Evolutionary conservation across 495 filamentous ascomycete genomes (phyloP), one percentile per base, ranked within the genome.

Genomic region (Penicillium steckii): DNA sequence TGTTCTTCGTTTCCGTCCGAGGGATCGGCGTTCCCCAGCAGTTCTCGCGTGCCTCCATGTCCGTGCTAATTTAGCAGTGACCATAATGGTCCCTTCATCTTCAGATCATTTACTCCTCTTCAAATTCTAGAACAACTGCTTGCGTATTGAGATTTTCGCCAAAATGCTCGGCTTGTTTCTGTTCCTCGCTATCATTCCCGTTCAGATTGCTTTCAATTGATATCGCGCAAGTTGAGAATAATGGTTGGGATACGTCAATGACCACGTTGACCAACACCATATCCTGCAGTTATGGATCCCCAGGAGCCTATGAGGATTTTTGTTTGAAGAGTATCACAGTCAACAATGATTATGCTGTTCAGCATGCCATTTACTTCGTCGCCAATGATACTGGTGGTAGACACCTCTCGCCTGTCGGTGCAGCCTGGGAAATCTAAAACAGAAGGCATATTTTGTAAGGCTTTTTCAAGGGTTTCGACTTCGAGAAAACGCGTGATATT

Each of bases 161-260:
- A 66, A 63, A 19, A 27, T 27, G 26, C 26, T 27, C 10, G 26
- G 26, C 5, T 3, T 86, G 85, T 25, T 79, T 81, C 3, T 91
- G 75, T 2, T 87, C 89, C 41, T 88, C 84, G 48, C 91, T 86
- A 88, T 87, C 91, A 72, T 84, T 18, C 85, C 88, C 45, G 70
- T 73, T 15, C 85, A 69, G 9, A 86, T 80, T 48, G 85, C 82
- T 61, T 89, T 82, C 64, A 91, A 49, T 88, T 82, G 61, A 90
- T 84, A 54, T 90, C 86, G 23, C 74, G 68, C 35, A 91, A n/a
- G n/a, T n/a, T n/a, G 76, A 4, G 84, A 82, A 52, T 68, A 70
- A 26, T 80, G 77, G 64, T 65, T 91, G 85, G 1, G 74, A 69
- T n/a, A 82, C 78, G 50, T 88, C 81, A 74, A 87, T 83, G 15